phyloP scores from a whole-genome alignment of 768 basidiomycete genomes.

The Gymnopilus dilepis region DNA sequence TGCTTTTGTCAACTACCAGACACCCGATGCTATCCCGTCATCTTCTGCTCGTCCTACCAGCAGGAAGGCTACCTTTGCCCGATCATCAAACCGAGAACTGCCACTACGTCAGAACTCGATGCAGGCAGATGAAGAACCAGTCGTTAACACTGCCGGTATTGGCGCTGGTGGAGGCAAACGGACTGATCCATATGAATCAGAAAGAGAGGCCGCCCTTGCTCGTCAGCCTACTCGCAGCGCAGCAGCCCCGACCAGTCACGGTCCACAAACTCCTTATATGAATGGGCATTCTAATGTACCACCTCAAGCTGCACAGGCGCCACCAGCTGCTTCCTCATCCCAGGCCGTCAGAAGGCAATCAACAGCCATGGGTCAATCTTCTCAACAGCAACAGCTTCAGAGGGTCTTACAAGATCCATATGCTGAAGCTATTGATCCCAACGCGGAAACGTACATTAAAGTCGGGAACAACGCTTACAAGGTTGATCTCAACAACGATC shows the following conservation, averaged over 20 bases:
- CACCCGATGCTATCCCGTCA: slow-evolving; percentile 65
- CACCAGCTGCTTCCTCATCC: slow-evolving; percentile 25
- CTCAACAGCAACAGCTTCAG: slow-evolving; percentile 33
- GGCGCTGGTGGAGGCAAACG: slow-evolving; percentile 64
- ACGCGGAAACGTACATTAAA: slow-evolving; percentile 69
- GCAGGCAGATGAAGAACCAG: slow-evolving; percentile 46
- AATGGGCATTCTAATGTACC: slow-evolving; percentile 32
- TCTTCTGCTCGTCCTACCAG: slow-evolving; percentile 61
- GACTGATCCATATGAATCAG: slow-evolving; percentile 38
- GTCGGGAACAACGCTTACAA: slow-evolving; percentile 71
- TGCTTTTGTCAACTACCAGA: slow-evolving; percentile 81
- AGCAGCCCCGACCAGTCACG: slow-evolving; percentile 18
- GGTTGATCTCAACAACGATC: slow-evolving; percentile 69
- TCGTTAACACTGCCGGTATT: slow-evolving; percentile 68
- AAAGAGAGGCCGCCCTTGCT: slow-evolving; percentile 29
- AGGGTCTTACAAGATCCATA: slow-evolving; percentile 51
- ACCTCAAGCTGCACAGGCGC: slow-evolving; percentile 17
- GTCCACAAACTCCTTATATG: slow-evolving; percentile 31
- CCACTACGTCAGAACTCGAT: slow-evolving; percentile 34
- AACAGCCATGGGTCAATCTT: slow-evolving; percentile 22
- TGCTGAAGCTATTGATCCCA: slow-evolving; percentile 68
- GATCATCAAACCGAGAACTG: slow-evolving; percentile 47
- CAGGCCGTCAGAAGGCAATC: slow-evolving; percentile 33
- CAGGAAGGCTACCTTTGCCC: slow-evolving; percentile 60
- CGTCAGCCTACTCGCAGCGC: slow-evolving; percentile 41